Base-by-base conservation (phyloP, 2,329 filamentous ascomycete genomes). In the Anisogramma anomala region DNA sequence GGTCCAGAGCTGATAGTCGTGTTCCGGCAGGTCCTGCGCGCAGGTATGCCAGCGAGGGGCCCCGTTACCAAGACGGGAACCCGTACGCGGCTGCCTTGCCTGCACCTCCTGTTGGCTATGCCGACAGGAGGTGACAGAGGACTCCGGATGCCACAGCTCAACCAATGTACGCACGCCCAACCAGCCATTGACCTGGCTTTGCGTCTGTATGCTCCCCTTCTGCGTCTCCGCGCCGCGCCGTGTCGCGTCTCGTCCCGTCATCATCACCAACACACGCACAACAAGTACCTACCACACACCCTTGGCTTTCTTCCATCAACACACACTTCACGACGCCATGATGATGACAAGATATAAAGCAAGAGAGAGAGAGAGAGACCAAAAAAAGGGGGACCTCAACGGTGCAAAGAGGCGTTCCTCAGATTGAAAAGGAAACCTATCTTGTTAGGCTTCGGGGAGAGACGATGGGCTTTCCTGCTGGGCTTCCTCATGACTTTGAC, bases 1-100 rank as follows among this genome's bases (percentile, higher is more conserved):
- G 59, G 56, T 61, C 58, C 40, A 61, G 68, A 50, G 58, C 63
- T 49, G 64, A 67, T 52, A 66, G 63, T 53, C 42, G 35, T 66
- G 20, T 8, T 23, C 33, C 33, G 8, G 13, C 20, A 27, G 65
- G 63, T 58, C 58, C 64, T 49, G 55, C 58, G 30, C 58, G 58
- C 49, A 60, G 60, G 47, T 60, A 62, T 46, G 38, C 27, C 9
- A 55, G 63, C 42, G 66, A 69, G 30, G 63, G 61, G 39, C 65
- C 67, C 41, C 65, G 55, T 45, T 70, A 69, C 51, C 53, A 59
- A 33, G 66, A 71, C 47, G 67, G 63, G 39, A 68, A 68, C 45
- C 63, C 68, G 3, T 71, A 71, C 50, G 54, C 61, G 32, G 18
- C 38, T 11, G 55, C 60, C 32, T 53, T 72, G 37, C 64, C 68